Percentiles rank a stretch among this genome's conserved stretches.
Conservation (phyloP, 257 asterid genomes). For the Capsicum pubescens region DNA sequence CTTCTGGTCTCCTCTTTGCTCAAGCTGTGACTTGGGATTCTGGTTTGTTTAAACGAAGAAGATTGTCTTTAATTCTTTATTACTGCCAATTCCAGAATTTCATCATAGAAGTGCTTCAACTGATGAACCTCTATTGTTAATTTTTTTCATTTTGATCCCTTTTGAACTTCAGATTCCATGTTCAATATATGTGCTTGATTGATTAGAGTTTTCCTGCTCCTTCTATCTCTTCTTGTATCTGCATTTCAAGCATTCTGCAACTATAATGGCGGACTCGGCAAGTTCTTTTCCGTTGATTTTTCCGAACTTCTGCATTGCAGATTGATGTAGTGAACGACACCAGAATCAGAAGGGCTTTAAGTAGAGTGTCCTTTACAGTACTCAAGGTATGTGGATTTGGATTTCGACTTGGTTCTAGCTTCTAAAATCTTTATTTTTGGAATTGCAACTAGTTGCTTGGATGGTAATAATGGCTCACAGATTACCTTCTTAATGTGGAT, state of each 20-base stretch:
- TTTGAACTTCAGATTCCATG: slow-evolving; percentile 10
- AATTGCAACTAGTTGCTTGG: not conserved
- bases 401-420: not conserved
- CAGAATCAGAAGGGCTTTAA: slow-evolving; percentile 68
- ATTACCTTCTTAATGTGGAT: not conserved
- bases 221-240: not conserved
- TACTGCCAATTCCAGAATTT: not conserved
- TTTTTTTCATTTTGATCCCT: not conserved
- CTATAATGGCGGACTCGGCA: not conserved
- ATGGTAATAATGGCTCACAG: not conserved
- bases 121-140: not conserved
- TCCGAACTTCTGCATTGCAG: slow-evolving; percentile 42
- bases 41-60: not conserved
- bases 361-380: slow-evolving; percentile 90
- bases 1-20: no score
- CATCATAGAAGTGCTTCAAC: not conserved
- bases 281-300: not conserved
- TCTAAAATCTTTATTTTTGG: not conserved
- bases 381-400: slow-evolving; percentile 65
- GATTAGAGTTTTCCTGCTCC: not conserved
- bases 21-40: not conserved
- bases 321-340: slow-evolving; percentile 76
- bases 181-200: not conserved
- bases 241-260: not conserved
- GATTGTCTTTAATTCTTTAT: not conserved